Base-by-base conservation (phyloP, 148 eudicot species). In the Cornus controversa region DNA sequence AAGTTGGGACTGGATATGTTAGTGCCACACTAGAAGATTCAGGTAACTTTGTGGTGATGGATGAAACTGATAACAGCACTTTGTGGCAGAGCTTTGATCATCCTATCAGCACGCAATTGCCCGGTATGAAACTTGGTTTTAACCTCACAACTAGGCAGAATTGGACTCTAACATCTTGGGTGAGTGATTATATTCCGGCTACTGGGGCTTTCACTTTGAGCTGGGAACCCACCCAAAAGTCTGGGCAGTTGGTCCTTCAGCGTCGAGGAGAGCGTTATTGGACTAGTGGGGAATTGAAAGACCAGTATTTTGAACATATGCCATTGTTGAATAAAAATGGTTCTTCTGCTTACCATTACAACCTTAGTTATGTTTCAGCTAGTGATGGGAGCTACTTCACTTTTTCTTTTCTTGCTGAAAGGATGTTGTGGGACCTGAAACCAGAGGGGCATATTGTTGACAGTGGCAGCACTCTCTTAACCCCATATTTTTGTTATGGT, bases 121-220 rank as follows among this genome's bases (percentile, higher is more conserved):
- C 77, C 0, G 82, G 77, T 1, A 79, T 79, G 82, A 79, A 24
- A 26, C n/a, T n/a, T n/a, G n/a, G n/a, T n/a, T n/a, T n/a, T n/a
- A n/a, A n/a, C n/a, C n/a, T n/a, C n/a, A n/a, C n/a, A n/a, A n/a
- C 78, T 8, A 57, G 63, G 37, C 67, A 69, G 10, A 74, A 74
- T 27, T 80, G 82, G 82, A 74, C 78, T 5, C 40, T 80, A 6
- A 80, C 60, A 16, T 80, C 82, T 68, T 74, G 78, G 78, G 25
- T 80, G 2, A 74, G 74, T 20, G 13, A 57, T 26, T 1, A 34
- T 1, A n/a, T 74, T 6, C 62, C 78, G 23, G 71, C 66, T 63
- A 25, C 73, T 0, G 81, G 82, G 29, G 69, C 78, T 24, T 80
- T 80, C 64, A 31, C 68, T 3, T 69, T 80, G 47, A 58, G 69